phyloP scores from a whole-genome alignment of 1,139 yeast genomes.

The Wickerhamomyces sp. region DNA sequence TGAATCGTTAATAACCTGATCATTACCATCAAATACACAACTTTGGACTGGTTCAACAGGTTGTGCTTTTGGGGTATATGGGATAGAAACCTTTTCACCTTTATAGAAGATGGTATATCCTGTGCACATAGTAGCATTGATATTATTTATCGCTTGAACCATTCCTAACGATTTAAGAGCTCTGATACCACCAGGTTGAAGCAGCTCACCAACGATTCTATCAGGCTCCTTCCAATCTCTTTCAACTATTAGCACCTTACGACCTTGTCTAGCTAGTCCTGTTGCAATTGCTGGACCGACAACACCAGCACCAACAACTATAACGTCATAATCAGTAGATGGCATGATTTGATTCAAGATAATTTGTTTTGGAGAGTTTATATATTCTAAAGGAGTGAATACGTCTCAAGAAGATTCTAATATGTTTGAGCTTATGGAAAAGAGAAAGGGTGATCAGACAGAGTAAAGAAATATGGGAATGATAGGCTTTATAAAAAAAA shows the following conservation, averaged over 20 bases:
- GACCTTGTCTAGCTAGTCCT: conserved; percentile 85
- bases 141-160: conserved; percentile 71
- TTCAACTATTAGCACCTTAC: conserved; percentile 65
- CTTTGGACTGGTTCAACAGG: conserved; percentile 46
- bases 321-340: conserved; percentile 32
- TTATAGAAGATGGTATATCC: conserved; percentile 81
- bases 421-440: too few species aligned
- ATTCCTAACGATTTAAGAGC: conserved; percentile 80
- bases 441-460: too few species aligned
- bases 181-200: conserved; percentile 92
- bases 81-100: conserved; percentile 51
- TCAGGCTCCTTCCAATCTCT: conserved; percentile 92
- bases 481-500: too few species aligned
- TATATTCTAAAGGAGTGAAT: not conserved
- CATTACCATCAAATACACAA: conserved; percentile 52
- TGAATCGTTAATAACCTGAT: conserved; percentile 44
- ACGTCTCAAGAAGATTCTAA: too few species aligned
- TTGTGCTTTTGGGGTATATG: conserved; percentile 65
- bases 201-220: conserved; percentile 91
- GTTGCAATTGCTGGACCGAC: conserved; percentile 93
- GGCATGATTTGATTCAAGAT: not conserved
- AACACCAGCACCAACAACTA: conserved; percentile 85
- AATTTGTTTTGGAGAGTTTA: not conserved
- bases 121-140: conserved; percentile 70
- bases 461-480: too few species aligned